Conservation (phyloP, 2,329 filamentous ascomycete genomes). For the Chrysosporium queenslandicum region DNA sequence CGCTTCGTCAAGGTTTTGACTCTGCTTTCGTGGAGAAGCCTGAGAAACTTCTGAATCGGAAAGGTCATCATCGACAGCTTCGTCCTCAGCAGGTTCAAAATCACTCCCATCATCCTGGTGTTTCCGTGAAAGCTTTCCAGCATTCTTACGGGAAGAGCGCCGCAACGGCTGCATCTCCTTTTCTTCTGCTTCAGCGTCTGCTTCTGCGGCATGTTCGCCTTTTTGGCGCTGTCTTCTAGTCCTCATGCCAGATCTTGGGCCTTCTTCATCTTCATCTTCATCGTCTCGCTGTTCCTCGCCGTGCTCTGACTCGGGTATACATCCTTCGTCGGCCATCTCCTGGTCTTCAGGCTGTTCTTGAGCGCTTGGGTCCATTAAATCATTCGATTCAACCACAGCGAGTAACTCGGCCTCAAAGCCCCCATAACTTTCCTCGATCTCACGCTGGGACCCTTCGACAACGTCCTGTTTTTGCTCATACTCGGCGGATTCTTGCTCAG, state of each 20-base stretch:
- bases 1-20: slow-evolving; percentile 37
- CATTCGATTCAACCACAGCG: slow-evolving; percentile 16
- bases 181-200: slow-evolving; percentile 24
- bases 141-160: slow-evolving; percentile 34
- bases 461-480: not conserved
- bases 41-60: slow-evolving; percentile 44
- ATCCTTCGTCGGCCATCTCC: slow-evolving; percentile 30
- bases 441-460: slow-evolving; percentile 28
- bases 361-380: slow-evolving; percentile 11
- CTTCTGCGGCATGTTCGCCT: not conserved
- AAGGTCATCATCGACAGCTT: slow-evolving; percentile 41
- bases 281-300: slow-evolving; percentile 37
- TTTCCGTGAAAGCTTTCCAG: slow-evolving; percentile 37
- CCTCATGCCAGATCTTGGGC: slow-evolving; percentile 40
- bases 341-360: slow-evolving; percentile 25
- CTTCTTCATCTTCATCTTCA: slow-evolving; percentile 39
- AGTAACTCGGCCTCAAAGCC: slow-evolving; percentile 28
- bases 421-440: slow-evolving; percentile 36
- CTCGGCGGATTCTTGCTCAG: not conserved
- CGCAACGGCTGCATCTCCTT: slow-evolving; percentile 26
- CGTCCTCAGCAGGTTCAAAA: slow-evolving; percentile 49
- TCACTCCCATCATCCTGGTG: slow-evolving; percentile 49
- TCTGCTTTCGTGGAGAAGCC: slow-evolving; percentile 34
- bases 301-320: slow-evolving; percentile 36
- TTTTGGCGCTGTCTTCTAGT: slow-evolving; percentile 20